A percentile compares a stretch with the other conserved stretches of the same genome.
These are phyloP conservation scores for Megacollybia platyphylla DNA, from an alignment of 1,284 basidiomycete genomes.

Conservation along the genomic window DNA sequence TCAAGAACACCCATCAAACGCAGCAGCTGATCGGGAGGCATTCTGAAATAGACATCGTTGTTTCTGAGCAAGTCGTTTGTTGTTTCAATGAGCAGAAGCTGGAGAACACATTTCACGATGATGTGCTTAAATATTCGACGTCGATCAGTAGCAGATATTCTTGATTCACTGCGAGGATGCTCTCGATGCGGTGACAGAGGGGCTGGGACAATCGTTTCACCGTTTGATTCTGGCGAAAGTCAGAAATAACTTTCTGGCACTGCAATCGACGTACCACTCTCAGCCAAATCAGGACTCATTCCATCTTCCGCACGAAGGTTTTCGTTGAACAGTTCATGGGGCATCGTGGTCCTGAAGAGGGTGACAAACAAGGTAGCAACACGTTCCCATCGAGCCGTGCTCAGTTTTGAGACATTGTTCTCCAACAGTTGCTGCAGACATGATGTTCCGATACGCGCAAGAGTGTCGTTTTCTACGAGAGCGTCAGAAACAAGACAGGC, in stretches of 20 bases:
- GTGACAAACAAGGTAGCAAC: slow-evolving; percentile 92
- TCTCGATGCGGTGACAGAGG: slow-evolving; percentile 60
- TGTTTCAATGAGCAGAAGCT: slow-evolving; percentile 94
- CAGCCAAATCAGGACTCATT: slow-evolving; percentile 39
- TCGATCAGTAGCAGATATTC: slow-evolving; percentile 56
- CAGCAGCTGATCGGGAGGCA: slow-evolving; percentile 88
- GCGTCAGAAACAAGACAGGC: slow-evolving; percentile 5
- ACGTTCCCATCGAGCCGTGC: slow-evolving; percentile 78
- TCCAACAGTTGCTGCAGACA: slow-evolving; percentile 96
- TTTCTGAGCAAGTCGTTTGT: slow-evolving; percentile 94
- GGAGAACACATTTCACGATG: slow-evolving; percentile 98
- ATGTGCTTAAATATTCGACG: slow-evolving; percentile 96
- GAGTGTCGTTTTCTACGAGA: slow-evolving; percentile 84
- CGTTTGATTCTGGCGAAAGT: slow-evolving; percentile 38
- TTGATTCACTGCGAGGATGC: slow-evolving; percentile 28
- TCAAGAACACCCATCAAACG: slow-evolving; percentile 91
- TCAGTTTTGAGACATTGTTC: slow-evolving; percentile 86
- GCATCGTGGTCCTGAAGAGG: slow-evolving; percentile 95
- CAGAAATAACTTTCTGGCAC: slow-evolving; percentile 6
- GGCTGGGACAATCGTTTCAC: slow-evolving; percentile 64
- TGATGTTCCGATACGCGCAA: slow-evolving; percentile 95
- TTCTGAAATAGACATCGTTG: slow-evolving; percentile 84
- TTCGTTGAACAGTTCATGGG: slow-evolving; percentile 94
- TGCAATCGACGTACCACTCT: slow-evolving; percentile 27
- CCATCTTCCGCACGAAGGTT: slow-evolving; percentile 70